Evolutionary conservation across 805 yeast species (phyloP), one percentile per base, ranked within the genome.

Genomic region (Candida sonorensis): DNA sequence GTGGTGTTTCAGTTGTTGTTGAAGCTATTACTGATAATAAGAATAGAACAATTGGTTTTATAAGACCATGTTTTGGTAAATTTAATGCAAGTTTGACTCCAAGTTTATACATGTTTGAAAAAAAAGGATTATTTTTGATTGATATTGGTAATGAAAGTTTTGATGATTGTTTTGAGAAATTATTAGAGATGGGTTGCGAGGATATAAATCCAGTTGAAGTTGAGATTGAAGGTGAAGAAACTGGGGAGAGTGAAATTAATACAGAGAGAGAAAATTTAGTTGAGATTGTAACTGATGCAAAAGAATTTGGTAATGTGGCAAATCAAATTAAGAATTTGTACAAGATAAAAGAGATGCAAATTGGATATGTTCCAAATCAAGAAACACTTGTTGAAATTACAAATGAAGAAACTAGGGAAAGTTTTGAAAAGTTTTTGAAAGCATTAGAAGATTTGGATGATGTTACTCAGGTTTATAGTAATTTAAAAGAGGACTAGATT

Each of bases 21-120:
- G 95, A 86, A 48, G 88, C 95, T 1, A 66, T 77, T 30, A 90
- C 97, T 0, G 96, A 90, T 52, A 90, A 86, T 57, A 85, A 82
- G 55, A 77, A 81, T 37, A 66, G 97, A 31, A 79, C 96, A 0
- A 71, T 86, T 22, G 80, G 83, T 11, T 67, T 69, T 30, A 79
- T 92, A 7, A 74, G 88, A 48, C 76, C 81, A 7, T 79, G 83
- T 4, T 76, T 90, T 53, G 71, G 77, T 25, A 82, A 82, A 44
- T 71, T 68, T 42, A 80, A 83, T 1, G 24, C 49, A 18, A 66
- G 77, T 19, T 61, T 86, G 53, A 73, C 92, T 10, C 94, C 96
- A 7, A 79, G 94, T 12, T 56, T 69, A 32, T 90, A 75, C 51
- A 68, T 81, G 61, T 90, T 90, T 61, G 79, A 81, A 36, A 71